phyloP scores from a whole-genome alignment of 2,329 filamentous ascomycete species.

The Penicillium sclerotiorum region DNA sequence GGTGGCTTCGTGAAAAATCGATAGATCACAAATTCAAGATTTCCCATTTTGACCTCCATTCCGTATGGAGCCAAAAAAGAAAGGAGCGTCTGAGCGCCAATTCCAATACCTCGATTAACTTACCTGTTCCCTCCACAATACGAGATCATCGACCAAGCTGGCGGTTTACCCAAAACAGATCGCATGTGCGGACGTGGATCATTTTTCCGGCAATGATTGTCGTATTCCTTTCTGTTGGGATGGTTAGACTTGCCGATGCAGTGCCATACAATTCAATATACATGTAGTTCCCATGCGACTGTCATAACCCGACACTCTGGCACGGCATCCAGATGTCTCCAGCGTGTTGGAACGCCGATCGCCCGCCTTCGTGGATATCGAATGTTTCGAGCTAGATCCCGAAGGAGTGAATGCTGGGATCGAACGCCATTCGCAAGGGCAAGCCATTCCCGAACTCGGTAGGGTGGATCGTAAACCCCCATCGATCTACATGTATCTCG shows the following conservation, averaged over 20 bases:
- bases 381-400: too few relatives aligned
- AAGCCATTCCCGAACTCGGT: not conserved
- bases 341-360: constrained; percentile 20
- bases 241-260: not conserved
- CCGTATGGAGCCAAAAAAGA: not conserved
- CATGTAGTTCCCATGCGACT: not conserved
- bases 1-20: not conserved
- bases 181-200: not conserved
- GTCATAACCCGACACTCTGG: constrained; percentile 30
- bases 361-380: constrained; percentile 9
- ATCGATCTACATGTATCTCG: not conserved
- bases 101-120: not conserved
- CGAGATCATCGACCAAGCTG: too few relatives aligned
- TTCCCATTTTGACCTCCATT: not conserved
- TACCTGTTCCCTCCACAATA: not conserved
- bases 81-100: not conserved
- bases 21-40: constrained; percentile 4
- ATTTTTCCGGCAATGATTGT: not conserved
- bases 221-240: not conserved
- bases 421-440: constrained; percentile 8
- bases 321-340: too few relatives aligned
- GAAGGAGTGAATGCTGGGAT: not conserved
- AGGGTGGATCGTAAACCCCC: not conserved
- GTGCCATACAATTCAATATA: not conserved
- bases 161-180: too few relatives aligned